A percentile compares a stretch with the other conserved stretches of the same genome.
phyloP scores from a whole-genome alignment of 192 early-diverging fungal species.

The Borealophlyctis nickersoniae region DNA sequence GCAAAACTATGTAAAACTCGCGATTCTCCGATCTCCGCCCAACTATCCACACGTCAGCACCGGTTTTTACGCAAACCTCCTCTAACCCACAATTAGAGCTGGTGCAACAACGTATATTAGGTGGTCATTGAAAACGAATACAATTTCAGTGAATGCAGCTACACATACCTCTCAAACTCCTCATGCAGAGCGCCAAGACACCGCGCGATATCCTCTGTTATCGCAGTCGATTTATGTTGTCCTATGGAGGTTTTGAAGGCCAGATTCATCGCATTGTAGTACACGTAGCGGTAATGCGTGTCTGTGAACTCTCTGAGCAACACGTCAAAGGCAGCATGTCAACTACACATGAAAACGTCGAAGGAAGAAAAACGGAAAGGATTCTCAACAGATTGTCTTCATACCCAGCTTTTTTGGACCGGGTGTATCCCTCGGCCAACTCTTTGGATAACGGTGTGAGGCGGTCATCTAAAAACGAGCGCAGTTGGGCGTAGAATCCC shows the following conservation, averaged over 20 bases:
- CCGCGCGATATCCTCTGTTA: slow-evolving; percentile 17
- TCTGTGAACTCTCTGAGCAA: slow-evolving; percentile 30
- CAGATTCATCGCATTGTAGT: slow-evolving; percentile 30
- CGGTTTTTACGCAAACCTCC: slow-evolving; percentile 19
- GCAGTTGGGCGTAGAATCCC: slow-evolving; percentile 18
- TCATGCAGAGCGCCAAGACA: slow-evolving; percentile 19
- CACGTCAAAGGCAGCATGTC: neutral
- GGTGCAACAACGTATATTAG: no score
- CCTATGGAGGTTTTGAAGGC: slow-evolving; percentile 30
- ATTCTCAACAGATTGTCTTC: neutral
- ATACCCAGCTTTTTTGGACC: no score
- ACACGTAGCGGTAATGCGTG: slow-evolving; percentile 28
- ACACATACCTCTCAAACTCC: slow-evolving; percentile 18
- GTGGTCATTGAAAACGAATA: no score
- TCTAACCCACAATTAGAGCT: slow-evolving; percentile 1
- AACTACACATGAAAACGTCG: neutral
- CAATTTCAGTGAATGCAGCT: no score
- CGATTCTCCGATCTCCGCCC: slow-evolving; percentile 13
- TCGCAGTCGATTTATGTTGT: slow-evolving; percentile 12
- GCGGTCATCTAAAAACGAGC: slow-evolving; percentile 8
- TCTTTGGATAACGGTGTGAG: neutral
- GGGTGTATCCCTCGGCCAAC: slow-evolving; percentile 13
- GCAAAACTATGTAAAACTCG: slow-evolving; percentile 24
- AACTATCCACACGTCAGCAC: slow-evolving; percentile 24
- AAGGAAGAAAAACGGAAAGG: neutral